Evolutionary conservation across 2,329 filamentous ascomycete species (phyloP).

Genomic region (Furcasterigmium sp.): DNA sequence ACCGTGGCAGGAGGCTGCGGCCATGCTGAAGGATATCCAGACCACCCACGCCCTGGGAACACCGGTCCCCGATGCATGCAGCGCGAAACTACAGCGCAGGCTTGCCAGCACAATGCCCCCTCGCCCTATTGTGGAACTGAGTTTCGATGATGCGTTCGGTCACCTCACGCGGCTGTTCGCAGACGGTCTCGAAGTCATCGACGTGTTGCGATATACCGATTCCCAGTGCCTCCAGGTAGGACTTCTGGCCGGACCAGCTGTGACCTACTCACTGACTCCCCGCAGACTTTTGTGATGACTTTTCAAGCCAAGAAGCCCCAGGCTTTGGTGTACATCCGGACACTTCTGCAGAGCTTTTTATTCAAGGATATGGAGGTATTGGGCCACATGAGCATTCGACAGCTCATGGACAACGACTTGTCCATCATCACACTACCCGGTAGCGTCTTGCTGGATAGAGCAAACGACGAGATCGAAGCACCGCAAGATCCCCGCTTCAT

Average conservation of each 20-base stretch:
- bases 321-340: slow-evolving; percentile 77
- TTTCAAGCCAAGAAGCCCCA: slow-evolving; percentile 78
- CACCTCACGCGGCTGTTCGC: slow-evolving; percentile 66
- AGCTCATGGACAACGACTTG: slow-evolving; percentile 80
- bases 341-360: slow-evolving; percentile 70
- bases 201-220: slow-evolving; percentile 62
- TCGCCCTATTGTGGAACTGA: slow-evolving; percentile 76
- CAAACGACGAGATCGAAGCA: slow-evolving; percentile 71
- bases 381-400: slow-evolving; percentile 62
- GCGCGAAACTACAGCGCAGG: slow-evolving; percentile 82
- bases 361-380: slow-evolving; percentile 68
- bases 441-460: slow-evolving; percentile 63
- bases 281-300: slow-evolving; percentile 64
- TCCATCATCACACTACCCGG: slow-evolving; percentile 68
- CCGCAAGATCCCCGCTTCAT: slow-evolving; percentile 68
- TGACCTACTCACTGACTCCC: neutral
- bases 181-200: slow-evolving; percentile 65
- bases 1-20: slow-evolving; percentile 47
- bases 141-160: slow-evolving; percentile 64
- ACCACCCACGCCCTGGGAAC: slow-evolving; percentile 57
- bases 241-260: slow-evolving; percentile 3
- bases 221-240: slow-evolving; percentile 65
- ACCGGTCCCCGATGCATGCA: slow-evolving; percentile 74
- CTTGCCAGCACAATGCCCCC: slow-evolving; percentile 92
- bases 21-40: slow-evolving; percentile 49